These are phyloP conservation scores for Colletotrichum plurivorum DNA, from an alignment of 2,329 filamentous ascomycete species.

Conservation along the genomic window DNA sequence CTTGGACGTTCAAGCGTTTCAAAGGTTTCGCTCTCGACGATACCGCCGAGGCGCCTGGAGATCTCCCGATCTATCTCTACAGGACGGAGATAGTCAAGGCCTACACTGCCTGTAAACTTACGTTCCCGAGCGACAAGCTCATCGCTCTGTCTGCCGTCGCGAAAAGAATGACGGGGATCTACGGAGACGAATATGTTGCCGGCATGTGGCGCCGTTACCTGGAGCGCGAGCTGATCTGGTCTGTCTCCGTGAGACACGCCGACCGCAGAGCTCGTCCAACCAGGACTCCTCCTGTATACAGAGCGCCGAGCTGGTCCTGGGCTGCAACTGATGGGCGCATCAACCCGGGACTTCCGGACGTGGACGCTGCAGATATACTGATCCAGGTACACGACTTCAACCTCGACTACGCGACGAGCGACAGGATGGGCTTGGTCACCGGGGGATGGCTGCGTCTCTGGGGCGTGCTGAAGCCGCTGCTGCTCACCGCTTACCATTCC, in stretches of 20 bases:
- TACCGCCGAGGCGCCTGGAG: too few relatives aligned
- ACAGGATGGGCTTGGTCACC: not conserved
- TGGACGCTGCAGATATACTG: not conserved
- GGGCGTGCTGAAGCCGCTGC: not conserved
- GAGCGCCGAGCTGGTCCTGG: slow-evolving; percentile 8
- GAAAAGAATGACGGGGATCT: not conserved
- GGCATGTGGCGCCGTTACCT: slow-evolving; percentile 23
- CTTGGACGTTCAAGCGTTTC: not conserved
- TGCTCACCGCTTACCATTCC: not conserved
- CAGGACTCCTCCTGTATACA: not conserved
- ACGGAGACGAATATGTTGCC: slow-evolving; percentile 3
- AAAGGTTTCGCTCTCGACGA: too few relatives aligned
- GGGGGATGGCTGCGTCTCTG: not conserved
- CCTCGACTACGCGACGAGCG: not conserved
- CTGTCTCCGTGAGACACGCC: not conserved
- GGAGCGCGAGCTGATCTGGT: not conserved
- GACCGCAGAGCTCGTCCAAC: not conserved
- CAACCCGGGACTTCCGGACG: not conserved
- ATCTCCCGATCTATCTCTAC: too few relatives aligned
- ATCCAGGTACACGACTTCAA: not conserved
- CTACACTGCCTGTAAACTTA: not conserved
- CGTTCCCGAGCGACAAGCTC: slow-evolving; percentile 6
- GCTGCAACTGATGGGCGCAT: not conserved
- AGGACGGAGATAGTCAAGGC: not conserved
- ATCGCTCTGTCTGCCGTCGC: slow-evolving; percentile 18